These are phyloP conservation scores for Spongispora temasekensis DNA, from an alignment of 1,284 basidiomycete genomes.

Conservation along the genomic window DNA sequence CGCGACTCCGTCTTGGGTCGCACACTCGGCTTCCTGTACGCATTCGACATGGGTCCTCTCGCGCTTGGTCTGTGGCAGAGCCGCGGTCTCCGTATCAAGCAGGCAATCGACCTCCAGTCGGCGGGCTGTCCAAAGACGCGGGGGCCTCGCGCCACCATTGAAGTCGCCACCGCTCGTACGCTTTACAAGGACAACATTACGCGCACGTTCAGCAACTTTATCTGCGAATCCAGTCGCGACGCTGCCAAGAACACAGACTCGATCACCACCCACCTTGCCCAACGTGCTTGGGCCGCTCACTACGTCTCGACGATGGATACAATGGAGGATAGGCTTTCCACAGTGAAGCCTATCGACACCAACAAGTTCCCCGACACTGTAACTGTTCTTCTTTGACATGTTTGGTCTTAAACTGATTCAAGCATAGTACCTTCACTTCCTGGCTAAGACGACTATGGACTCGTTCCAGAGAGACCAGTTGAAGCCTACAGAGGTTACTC, in stretches of 20 bases:
- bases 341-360: slow-evolving; percentile 44
- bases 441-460: slow-evolving; percentile 53
- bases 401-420: slow-evolving; percentile 2
- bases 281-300: slow-evolving; percentile 58
- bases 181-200: slow-evolving; percentile 42
- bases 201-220: slow-evolving; percentile 40
- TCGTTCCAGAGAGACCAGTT: slow-evolving; percentile 47
- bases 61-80: slow-evolving; percentile 38
- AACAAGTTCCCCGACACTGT: slow-evolving; percentile 40
- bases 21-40: slow-evolving; percentile 38
- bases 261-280: slow-evolving; percentile 37
- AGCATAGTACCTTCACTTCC: slow-evolving; percentile 38
- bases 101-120: slow-evolving; percentile 59
- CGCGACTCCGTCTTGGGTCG: slow-evolving; percentile 38
- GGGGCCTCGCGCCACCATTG: slow-evolving; percentile 45
- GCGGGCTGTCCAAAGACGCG: slow-evolving; percentile 38
- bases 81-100: slow-evolving; percentile 38
- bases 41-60: slow-evolving; percentile 44
- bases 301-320: slow-evolving; percentile 30
- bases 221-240: slow-evolving; percentile 31
- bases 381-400: not conserved
- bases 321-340: slow-evolving; percentile 24
- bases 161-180: slow-evolving; percentile 40
- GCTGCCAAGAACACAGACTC: not conserved
- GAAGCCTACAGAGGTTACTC: slow-evolving; percentile 44